Evolutionary conservation across 352 stramenopile species (phyloP).

Genomic region (Blastocystis sp.): DNA sequence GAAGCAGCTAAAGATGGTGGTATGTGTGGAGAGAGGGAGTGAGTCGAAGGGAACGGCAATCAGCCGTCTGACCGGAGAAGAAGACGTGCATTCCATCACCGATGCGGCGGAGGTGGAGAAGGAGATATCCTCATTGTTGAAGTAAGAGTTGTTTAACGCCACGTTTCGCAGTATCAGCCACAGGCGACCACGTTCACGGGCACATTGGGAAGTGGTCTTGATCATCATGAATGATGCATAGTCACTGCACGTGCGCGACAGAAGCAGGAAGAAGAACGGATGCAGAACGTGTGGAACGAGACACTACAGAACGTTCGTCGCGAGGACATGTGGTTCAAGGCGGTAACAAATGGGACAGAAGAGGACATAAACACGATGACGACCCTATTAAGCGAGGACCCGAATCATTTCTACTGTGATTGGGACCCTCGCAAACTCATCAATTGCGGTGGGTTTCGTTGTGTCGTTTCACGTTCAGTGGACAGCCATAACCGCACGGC

Average conservation of each 20-base stretch:
- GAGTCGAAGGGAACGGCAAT: conserved; percentile 22
- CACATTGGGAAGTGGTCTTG: conserved; percentile 18
- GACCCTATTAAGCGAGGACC: conserved; percentile 2
- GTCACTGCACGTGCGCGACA: conserved; percentile 16
- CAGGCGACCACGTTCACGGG: conserved; percentile 9
- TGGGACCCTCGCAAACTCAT: conserved; percentile 59
- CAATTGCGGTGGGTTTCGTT: conserved; percentile 9
- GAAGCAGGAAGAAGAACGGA: conserved; percentile 41
- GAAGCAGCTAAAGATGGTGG: not conserved
- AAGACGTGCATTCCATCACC: conserved; percentile 36
- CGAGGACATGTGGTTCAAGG: conserved; percentile 41
- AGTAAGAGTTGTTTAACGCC: not conserved
- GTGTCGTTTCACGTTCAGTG: not conserved
- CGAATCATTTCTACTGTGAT: conserved; percentile 48
- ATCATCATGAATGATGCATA: not conserved
- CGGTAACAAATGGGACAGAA: conserved; percentile 11
- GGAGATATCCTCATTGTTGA: not conserved
- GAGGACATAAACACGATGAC: conserved; percentile 34
- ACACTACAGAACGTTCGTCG: conserved; percentile 2
- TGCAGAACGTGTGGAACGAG: conserved; percentile 47
- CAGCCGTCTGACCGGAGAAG: conserved; percentile 39
- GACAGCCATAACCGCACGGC: conserved; percentile 45
- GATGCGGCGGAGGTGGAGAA: conserved; percentile 10
- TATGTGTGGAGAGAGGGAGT: not conserved
- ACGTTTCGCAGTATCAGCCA: conserved; percentile 20